These are phyloP conservation scores for Corylus avellana DNA, from an alignment of 306 rosid species.

Conservation along the genomic window DNA sequence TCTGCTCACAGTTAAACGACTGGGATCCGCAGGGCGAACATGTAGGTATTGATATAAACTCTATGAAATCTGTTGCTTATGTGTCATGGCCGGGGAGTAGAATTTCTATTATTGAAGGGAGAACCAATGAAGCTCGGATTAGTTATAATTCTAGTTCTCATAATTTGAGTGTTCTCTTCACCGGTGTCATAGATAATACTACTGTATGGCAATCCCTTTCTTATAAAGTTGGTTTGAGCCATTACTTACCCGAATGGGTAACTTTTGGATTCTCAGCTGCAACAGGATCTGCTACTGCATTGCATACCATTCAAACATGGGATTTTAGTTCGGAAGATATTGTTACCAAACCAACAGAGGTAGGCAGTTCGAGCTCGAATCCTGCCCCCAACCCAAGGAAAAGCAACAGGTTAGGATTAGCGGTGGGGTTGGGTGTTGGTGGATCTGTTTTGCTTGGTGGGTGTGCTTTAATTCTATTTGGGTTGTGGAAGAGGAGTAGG, in stretches of 20 bases:
- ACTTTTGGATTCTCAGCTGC: conserved; percentile 37
- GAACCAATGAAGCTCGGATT: conserved; percentile 33
- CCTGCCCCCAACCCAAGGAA: no score
- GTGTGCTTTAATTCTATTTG: no score
- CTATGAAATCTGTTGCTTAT: conserved; percentile 33
- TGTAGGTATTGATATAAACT: conserved; percentile 49
- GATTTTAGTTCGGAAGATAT: background rate
- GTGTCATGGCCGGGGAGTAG: conserved; percentile 29
- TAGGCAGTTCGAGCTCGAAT: no score
- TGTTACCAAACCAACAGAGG: no score
- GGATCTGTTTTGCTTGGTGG: no score
- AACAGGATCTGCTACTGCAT: background rate
- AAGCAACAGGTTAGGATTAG: no score
- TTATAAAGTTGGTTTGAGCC: conserved; percentile 23
- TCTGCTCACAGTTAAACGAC: background rate
- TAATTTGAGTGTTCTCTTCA: conserved; percentile 36
- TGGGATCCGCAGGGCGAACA: conserved; percentile 38
- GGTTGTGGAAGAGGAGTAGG: no score
- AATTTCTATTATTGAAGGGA: conserved; percentile 16
- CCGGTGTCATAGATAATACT: conserved; percentile 6
- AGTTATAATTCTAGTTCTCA: conserved; percentile 33
- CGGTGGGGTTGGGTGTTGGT: no score
- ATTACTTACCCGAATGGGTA: conserved; percentile 29
- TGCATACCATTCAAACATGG: conserved; percentile 5
- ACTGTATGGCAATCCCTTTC: conserved; percentile 5